Percentiles rank a stretch among this genome's conserved stretches.
phyloP scores from a whole-genome alignment of 495 filamentous ascomycete species.

The Hypoxylon crocopeplum region DNA sequence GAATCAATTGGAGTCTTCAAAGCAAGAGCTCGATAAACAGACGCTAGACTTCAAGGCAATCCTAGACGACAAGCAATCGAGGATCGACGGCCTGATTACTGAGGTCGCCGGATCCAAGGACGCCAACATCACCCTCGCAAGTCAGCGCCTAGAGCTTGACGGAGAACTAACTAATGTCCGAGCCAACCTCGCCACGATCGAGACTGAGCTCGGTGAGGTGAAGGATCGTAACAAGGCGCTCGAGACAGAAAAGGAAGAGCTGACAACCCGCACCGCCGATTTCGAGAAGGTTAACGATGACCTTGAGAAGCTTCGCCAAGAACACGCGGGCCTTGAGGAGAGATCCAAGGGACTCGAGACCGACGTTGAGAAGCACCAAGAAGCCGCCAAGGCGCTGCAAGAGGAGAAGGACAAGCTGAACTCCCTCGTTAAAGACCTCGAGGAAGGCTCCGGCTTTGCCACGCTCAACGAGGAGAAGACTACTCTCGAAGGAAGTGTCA shows the following conservation, averaged over 20 bases:
- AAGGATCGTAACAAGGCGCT: conserved; percentile 24
- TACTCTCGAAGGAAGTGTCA: conserved; percentile 39
- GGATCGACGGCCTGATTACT: conserved; percentile 36
- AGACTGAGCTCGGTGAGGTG: conserved; percentile 36
- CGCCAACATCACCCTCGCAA: conserved; percentile 41
- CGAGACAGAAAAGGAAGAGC: conserved; percentile 35
- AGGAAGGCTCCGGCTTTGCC: conserved; percentile 18
- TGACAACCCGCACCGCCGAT: conserved; percentile 30
- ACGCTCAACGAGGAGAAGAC: conserved; percentile 38
- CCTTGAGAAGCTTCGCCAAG: conserved; percentile 37
- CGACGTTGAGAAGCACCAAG: conserved; percentile 31
- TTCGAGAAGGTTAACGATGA: conserved; percentile 31
- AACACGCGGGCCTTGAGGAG: conserved; percentile 37
- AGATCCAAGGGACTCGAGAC: conserved; percentile 31
- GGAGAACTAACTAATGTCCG: conserved; percentile 29
- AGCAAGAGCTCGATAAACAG: conserved; percentile 42
- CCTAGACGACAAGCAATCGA: conserved; percentile 37
- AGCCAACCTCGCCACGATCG: conserved; percentile 28
- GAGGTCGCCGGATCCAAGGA: conserved; percentile 42
- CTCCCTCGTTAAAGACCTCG: conserved; percentile 31
- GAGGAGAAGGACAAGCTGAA: conserved; percentile 37
- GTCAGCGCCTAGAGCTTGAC: conserved; percentile 31
- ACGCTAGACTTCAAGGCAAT: conserved; percentile 41
- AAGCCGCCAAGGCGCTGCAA: conserved; percentile 14
- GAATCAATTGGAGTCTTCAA: conserved; percentile 23